A percentile compares a stretch with the other conserved stretches of the same genome.
Conservation (phyloP, 2,329 filamentous ascomycete genomes). For the Colletotrichum salicis region DNA sequence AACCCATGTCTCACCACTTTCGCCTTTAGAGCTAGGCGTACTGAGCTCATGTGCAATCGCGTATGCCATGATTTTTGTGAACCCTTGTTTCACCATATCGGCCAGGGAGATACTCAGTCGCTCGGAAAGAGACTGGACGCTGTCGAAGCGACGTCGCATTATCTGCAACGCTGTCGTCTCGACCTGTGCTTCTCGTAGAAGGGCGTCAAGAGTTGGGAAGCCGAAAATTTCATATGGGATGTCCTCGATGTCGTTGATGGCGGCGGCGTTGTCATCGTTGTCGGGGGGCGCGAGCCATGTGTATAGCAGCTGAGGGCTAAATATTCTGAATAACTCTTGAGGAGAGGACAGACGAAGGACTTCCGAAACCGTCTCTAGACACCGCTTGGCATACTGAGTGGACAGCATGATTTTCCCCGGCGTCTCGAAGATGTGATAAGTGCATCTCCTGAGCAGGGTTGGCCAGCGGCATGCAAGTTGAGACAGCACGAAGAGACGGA, state of each 20-base stretch:
- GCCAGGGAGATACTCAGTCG: constrained; percentile 64
- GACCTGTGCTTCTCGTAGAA: constrained; percentile 76
- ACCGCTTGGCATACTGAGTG: constrained; percentile 76
- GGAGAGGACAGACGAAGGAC: constrained; percentile 73
- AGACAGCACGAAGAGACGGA: constrained; percentile 80
- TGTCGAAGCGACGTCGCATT: constrained; percentile 79
- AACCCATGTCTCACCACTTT: constrained; percentile 73
- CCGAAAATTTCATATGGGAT: constrained; percentile 90
- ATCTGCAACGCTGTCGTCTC: constrained; percentile 84
- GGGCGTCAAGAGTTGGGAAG: constrained; percentile 74
- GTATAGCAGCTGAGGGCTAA: constrained; percentile 88
- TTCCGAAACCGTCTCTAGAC: constrained; percentile 73
- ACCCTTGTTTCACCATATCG: constrained; percentile 73
- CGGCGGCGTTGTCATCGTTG: too few species aligned
- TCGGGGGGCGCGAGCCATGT: constrained; percentile 78
- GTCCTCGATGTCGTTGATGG: constrained; percentile 66
- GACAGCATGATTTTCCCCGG: constrained; percentile 77
- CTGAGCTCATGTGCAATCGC: constrained; percentile 81
- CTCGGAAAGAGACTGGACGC: constrained; percentile 68
- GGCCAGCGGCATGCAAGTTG: constrained; percentile 85
- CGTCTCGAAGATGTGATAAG: constrained; percentile 95
- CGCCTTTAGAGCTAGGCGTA: constrained; percentile 51
- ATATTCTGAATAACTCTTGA: constrained; percentile 80
- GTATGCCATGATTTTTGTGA: constrained; percentile 85
- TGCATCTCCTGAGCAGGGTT: constrained; percentile 84